Evolutionary conservation across 306 rosid species (phyloP).

Genomic region (Begonia loranthoides): DNA sequence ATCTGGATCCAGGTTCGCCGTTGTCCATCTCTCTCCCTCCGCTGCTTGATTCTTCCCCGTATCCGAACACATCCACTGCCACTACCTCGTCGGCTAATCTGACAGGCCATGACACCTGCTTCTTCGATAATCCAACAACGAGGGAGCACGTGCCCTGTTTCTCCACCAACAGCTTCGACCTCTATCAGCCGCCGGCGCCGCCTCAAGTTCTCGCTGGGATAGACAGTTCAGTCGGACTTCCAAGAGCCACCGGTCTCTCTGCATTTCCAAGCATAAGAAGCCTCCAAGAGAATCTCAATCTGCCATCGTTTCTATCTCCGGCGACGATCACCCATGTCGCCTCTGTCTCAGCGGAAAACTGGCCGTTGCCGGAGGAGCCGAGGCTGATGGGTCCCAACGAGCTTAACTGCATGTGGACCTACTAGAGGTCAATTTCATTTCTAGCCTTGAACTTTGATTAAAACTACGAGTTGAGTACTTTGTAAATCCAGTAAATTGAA

Average conservation of each 20-base stretch:
- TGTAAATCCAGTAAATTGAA: too few relatives aligned
- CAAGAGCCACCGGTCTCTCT: constrained; percentile 28
- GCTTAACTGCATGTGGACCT: constrained; percentile 71
- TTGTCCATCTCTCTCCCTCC: constrained; percentile 57
- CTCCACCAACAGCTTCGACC: constrained; percentile 48
- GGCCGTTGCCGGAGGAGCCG: constrained; percentile 33
- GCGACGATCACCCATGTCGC: constrained; percentile 5
- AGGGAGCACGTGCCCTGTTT: constrained; percentile 99
- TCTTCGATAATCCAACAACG: constrained; percentile 23
- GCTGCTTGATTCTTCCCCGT: constrained; percentile 64
- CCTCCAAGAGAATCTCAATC: constrained; percentile 64
- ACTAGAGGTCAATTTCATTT: constrained; percentile 4
- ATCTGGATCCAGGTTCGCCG: constrained; percentile 67
- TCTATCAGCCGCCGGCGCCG: background rate
- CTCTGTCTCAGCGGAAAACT: background rate
- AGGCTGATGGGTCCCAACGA: constrained; percentile 30
- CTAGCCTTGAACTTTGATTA: too few relatives aligned
- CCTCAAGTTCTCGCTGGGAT: background rate
- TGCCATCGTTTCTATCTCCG: constrained; percentile 34
- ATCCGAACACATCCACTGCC: constrained; percentile 3
- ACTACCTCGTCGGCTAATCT: background rate
- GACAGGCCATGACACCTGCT: constrained; percentile 34
- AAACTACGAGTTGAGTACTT: too few relatives aligned
- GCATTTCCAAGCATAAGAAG: constrained; percentile 71
- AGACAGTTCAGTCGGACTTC: constrained; percentile 6